Evolutionary conservation across 495 filamentous ascomycete genomes (phyloP), one percentile per base, ranked within the genome.

Genomic region (Neurospora discreta): DNA sequence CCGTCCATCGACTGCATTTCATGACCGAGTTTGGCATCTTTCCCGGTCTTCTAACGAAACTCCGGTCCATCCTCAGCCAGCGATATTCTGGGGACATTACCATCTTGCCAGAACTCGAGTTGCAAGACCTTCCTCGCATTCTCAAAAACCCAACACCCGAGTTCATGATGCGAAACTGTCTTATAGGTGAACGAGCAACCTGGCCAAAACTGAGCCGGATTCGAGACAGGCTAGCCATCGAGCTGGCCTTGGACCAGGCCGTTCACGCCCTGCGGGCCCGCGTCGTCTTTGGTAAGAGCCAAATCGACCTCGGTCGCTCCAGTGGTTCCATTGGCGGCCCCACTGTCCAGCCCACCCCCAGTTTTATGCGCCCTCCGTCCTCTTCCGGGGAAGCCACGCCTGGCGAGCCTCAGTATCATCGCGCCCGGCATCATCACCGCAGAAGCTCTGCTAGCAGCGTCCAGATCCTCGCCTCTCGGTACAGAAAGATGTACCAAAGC

Each of bases 11-110:
- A 23, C 88, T 97, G 85, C 89, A 93, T 58, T 87, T 93, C 26
- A 82, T 96, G 40, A 87, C 92, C 3, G 95, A 98, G 77, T 80
- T 96, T 11, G 93, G 93, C 68, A 82, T 97, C 68, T 93, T 96
- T 74, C 92, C 92, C 30, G 97, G 89, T 69, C 83, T 89, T 3
- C 81, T 97, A 73, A 93, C 89, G 40, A 98, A 97, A 76, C 82
- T 88, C 8, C 87, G 89, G 39, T 93, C 91, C 0, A 90, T 98
- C 26, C 83, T 97, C 68, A 93, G 90, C 73, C 94, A 98, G 76
- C 93, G 91, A 73, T 98, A 98, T 75, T 92, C 91, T 4, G 95
- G 95, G n/a, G 93, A 98, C 80, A 97, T 98, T 79, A 98, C 92
- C 67, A 97, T 98, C 69, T 87, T 97, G 69, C 94, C 94, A 0